Conservation (phyloP, 2,329 filamentous ascomycete species). For the Hymenoscyphus albidus region DNA sequence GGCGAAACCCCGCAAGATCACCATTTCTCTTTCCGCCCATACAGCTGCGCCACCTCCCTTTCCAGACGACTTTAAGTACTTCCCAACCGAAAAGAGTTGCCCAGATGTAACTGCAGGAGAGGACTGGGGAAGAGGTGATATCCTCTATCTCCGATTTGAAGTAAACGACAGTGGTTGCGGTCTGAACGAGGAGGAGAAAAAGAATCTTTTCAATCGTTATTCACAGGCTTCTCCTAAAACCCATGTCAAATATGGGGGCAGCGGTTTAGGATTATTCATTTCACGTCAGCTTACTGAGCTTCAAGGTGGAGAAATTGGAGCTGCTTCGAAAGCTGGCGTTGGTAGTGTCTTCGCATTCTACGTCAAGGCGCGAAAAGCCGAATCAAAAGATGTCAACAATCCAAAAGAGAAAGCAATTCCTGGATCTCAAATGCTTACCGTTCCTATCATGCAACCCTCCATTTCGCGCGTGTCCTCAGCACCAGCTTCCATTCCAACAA, state of each 20-base stretch:
- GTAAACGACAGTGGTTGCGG: constrained; percentile 75
- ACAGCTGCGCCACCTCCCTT: constrained; percentile 45
- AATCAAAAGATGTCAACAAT: constrained; percentile 34
- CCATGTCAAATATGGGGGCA: constrained; percentile 75
- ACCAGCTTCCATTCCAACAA: neutral
- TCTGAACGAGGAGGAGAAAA: constrained; percentile 65
- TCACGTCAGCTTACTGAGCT: constrained; percentile 72
- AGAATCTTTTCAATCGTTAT: constrained; percentile 73
- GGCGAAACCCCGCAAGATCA: constrained; percentile 49
- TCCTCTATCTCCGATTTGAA: constrained; percentile 66
- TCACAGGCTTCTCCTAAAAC: constrained; percentile 73
- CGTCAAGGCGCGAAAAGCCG: constrained; percentile 37
- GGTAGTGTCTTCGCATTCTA: constrained; percentile 75
- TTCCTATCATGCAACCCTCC: neutral
- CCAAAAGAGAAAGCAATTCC: constrained; percentile 57
- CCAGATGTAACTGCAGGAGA: constrained; percentile 26
- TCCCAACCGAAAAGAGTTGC: constrained; percentile 53
- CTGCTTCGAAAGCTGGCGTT: constrained; percentile 61
- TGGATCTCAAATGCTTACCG: constrained; percentile 49
- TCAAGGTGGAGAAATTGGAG: constrained; percentile 70
- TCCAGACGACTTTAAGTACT: constrained; percentile 35
- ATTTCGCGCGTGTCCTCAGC: neutral
- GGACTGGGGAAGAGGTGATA: constrained; percentile 70
- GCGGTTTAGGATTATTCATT: constrained; percentile 75
- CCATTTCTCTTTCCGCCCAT: constrained; percentile 34